Conservation (phyloP, 176 grass and related monocot genomes). For the Triticum urartu region DNA sequence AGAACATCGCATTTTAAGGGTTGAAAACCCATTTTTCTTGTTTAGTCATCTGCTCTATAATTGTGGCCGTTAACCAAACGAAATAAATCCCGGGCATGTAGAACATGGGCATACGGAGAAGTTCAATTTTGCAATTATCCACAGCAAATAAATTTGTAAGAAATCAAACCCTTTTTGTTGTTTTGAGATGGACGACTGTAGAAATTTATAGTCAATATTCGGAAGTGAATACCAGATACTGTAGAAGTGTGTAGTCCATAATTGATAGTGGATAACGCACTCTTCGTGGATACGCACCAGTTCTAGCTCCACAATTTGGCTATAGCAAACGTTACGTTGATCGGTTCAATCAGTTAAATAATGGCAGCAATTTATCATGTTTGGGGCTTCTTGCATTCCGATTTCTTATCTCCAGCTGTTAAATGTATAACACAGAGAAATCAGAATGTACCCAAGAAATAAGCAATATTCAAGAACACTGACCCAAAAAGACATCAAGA, state of each 20-base stretch:
- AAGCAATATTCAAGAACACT: not conserved
- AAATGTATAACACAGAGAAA: not conserved
- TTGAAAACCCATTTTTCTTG: too few species aligned
- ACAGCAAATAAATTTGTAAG: not conserved
- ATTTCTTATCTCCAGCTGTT: slow-evolving; percentile 35
- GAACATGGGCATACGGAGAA: not conserved
- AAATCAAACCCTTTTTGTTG: too few species aligned
- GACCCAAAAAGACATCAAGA: too few species aligned
- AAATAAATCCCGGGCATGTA: not conserved
- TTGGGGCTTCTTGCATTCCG: slow-evolving; percentile 39
- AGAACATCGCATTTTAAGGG: too few species aligned
- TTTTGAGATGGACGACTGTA: too few species aligned
- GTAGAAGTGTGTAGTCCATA: not conserved
- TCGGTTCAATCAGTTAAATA: slow-evolving; percentile 49
- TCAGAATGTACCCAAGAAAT: not conserved
- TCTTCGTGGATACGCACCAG: slow-evolving; percentile 54
- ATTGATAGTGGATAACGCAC: not conserved
- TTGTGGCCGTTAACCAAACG: too few species aligned
- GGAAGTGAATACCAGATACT: not conserved
- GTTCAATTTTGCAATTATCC: not conserved
- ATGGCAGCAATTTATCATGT: slow-evolving; percentile 56
- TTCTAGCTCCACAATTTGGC: slow-evolving; percentile 38
- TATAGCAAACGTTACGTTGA: slow-evolving; percentile 37
- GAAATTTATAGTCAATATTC: too few species aligned
- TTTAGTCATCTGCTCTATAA: too few species aligned